Evolutionary conservation across 495 filamentous ascomycete genomes (phyloP).

Genomic region (Alectoria sarmentosa): DNA sequence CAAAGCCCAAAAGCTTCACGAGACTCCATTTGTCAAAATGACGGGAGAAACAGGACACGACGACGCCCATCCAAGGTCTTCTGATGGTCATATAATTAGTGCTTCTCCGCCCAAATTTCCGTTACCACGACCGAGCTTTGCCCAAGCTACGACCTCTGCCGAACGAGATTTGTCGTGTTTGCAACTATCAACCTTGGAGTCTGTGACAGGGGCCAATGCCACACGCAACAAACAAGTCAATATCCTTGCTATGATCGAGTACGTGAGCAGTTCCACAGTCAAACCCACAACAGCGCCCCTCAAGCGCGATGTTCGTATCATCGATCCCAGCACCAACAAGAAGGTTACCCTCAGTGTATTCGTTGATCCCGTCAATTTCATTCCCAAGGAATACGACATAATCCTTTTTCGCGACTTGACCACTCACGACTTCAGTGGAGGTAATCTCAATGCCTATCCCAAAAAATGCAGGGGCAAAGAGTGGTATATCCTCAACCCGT

Average conservation of each 20-base stretch:
- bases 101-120: not conserved
- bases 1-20: not conserved
- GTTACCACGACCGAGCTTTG: not conserved
- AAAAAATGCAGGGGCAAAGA: constrained; percentile 23
- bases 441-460: constrained; percentile 24
- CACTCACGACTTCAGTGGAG: constrained; percentile 24
- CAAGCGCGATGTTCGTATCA: constrained; percentile 27
- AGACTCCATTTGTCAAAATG: not conserved
- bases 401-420: constrained; percentile 26
- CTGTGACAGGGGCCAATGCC: constrained; percentile 19
- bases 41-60: not conserved
- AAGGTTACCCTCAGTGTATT: constrained; percentile 26
- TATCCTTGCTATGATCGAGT: constrained; percentile 25
- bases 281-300: constrained; percentile 18
- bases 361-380: constrained; percentile 24
- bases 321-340: constrained; percentile 25
- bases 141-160: not conserved
- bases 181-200: constrained; percentile 19
- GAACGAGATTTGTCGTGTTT: not conserved
- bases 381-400: constrained; percentile 23
- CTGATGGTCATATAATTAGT: not conserved
- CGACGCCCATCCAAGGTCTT: not conserved
- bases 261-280: constrained; percentile 16
- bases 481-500: constrained; percentile 26
- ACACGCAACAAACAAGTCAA: constrained; percentile 21